Evolutionary conservation across 352 stramenopile genomes (phyloP), one percentile per base, ranked within the genome.

Genomic region (Phytophthora syringae): DNA sequence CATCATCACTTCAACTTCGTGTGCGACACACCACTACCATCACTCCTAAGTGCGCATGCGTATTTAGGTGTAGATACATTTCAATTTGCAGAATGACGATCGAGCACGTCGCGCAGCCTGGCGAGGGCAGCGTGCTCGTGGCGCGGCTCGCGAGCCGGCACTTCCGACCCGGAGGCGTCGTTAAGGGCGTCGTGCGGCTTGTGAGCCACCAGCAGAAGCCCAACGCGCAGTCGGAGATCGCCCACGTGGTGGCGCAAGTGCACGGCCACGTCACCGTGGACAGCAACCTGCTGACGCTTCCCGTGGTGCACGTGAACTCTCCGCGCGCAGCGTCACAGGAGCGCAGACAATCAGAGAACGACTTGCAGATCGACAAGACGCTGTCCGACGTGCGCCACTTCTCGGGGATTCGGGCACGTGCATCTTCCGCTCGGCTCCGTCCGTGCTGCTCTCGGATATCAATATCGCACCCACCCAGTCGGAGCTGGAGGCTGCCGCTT

Each of bases 241-340:
- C 75, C 5, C 67, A 73, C 18, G 80, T 88, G 18, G 79, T 86
- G 24, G 79, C 73, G 10, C 79, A 90, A 67, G 70, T 89, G 34
- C 82, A 90, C 59, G 82, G 73, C 20, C 82, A 90, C 60, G 87
- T 98, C 40, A 93, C 79, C 18, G 93, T 95, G 24, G 93, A 96
- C 60, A 89, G 96, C 58, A 97, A 98, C 77, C 78, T 98, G 10
- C 71, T 99, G 32, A 98, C 94, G 2, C 76, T 99, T 7, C 92
- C 82, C 18, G 92, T 97, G 24, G 95, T 94, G 48, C 89, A 93
- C 7, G 94, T 98, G 50, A 86, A 84, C 16, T 80, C 90, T 47
- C 96, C 89, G 3, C 76, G 86, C 12, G 18, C 60, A 5, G 48
- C 59, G 9, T 74, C 63, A 10, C 25, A 64, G 10, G 60, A 77